Evolutionary conservation across 106 monocot genomes (phyloP).

Genomic region (Dendrobium huoshanense): DNA sequence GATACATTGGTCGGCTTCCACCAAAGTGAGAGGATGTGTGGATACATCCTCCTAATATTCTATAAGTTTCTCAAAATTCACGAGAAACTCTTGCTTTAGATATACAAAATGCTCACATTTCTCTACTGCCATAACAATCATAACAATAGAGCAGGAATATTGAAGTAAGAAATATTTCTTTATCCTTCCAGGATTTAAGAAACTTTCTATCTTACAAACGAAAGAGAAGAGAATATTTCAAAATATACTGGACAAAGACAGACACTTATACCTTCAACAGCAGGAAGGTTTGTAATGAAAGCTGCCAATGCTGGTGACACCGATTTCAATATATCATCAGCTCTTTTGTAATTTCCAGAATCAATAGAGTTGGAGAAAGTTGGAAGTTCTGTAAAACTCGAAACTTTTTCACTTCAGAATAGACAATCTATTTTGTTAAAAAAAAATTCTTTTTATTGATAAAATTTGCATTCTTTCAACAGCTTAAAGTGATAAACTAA

Average conservation of each 20-base stretch:
- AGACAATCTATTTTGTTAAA: background rate
- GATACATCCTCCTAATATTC: background rate
- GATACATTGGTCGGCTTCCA: too few relatives aligned
- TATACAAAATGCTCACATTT: background rate
- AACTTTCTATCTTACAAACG: background rate
- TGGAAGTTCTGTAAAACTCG: slow-evolving; percentile 32
- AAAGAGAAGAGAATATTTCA: background rate
- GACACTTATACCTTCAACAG: slow-evolving; percentile 56
- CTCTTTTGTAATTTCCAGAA: slow-evolving; percentile 27
- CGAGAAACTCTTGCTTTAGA: background rate
- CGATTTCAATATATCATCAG: slow-evolving; percentile 71
- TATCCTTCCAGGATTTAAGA: slow-evolving; percentile 1
- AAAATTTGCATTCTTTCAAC: background rate
- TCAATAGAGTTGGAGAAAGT: slow-evolving; percentile 18
- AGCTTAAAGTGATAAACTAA: background rate
- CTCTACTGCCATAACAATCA: background rate
- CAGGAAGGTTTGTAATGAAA: slow-evolving; percentile 69
- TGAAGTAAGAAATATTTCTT: background rate
- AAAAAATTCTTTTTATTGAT: background rate
- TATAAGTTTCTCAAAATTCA: background rate
- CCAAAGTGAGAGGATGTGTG: background rate
- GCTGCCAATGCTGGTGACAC: slow-evolving; percentile 49
- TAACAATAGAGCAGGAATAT: background rate
- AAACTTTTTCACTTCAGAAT: background rate
- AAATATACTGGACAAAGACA: background rate